Conservation (phyloP, 257 asterid genomes). For the Solanum chaucha region DNA sequence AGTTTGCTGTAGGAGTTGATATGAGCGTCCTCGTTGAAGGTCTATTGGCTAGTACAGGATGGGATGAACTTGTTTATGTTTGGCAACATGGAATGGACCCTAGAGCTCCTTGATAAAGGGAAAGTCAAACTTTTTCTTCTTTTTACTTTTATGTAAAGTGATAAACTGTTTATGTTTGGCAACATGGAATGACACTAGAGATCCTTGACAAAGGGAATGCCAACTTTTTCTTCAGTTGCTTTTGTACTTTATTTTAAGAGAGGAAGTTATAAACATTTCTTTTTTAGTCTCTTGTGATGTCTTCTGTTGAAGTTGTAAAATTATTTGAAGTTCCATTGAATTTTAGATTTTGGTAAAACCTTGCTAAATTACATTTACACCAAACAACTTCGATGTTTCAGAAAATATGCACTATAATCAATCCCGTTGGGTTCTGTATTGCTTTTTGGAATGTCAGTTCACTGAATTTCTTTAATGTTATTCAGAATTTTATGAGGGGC, state of each 20-base stretch:
- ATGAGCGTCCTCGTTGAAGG: conserved; percentile 95
- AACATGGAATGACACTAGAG: neutral
- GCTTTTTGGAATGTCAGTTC: neutral
- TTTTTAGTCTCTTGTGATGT: neutral
- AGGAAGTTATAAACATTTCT: neutral
- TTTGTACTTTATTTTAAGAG: neutral
- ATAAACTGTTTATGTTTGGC: neutral
- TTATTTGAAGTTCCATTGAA: neutral
- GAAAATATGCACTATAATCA: neutral
- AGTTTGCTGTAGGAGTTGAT: conserved; percentile 91
- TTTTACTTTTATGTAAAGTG: neutral
- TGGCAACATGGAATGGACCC: conserved; percentile 99
- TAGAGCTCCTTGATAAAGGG: conserved; percentile 55
- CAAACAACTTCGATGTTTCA: neutral
- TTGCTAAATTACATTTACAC: neutral
- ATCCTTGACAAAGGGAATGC: neutral
- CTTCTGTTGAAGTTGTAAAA: neutral
- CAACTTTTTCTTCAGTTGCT: neutral
- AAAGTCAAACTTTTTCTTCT: neutral
- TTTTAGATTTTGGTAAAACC: neutral
- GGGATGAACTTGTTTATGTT: conserved; percentile 94
- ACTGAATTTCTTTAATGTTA: neutral
- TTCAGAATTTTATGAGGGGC: neutral
- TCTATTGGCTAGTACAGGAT: conserved; percentile 90
- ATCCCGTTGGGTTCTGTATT: neutral